Conservation (phyloP, 1,284 basidiomycete genomes). For the Rhodotorula sp. region DNA sequence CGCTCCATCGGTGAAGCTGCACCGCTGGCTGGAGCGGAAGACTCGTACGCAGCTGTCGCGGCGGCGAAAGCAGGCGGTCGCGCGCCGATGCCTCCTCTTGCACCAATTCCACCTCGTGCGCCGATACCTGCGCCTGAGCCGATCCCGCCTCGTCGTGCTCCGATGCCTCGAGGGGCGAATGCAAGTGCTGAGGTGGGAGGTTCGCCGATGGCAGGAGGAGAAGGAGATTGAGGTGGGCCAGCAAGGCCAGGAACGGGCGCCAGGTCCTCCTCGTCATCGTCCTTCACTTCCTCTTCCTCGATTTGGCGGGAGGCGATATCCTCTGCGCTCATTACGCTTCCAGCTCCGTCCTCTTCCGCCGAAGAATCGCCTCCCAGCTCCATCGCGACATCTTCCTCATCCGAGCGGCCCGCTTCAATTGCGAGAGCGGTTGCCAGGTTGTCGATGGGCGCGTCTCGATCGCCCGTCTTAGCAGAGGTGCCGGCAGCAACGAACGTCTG, state of each 20-base stretch:
- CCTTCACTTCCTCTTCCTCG: constrained; percentile 47
- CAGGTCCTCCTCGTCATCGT: constrained; percentile 49
- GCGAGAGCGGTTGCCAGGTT: constrained; percentile 54
- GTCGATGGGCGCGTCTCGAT: constrained; percentile 15
- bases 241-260: constrained; percentile 30
- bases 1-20: neutral
- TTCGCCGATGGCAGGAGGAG: constrained; percentile 52
- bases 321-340: neutral
- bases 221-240: constrained; percentile 46
- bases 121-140: constrained; percentile 7
- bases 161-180: constrained; percentile 53
- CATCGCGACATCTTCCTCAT: constrained; percentile 49
- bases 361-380: constrained; percentile 32
- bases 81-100: constrained; percentile 8
- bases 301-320: constrained; percentile 10
- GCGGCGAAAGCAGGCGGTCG: constrained; percentile 4
- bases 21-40: neutral
- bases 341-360: constrained; percentile 16
- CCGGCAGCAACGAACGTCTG: constrained; percentile 37
- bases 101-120: constrained; percentile 14
- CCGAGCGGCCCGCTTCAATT: constrained; percentile 54
- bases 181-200: constrained; percentile 26
- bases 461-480: neutral
- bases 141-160: constrained; percentile 13
- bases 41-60: neutral